phyloP scores from a whole-genome alignment of 2,329 filamentous ascomycete species.

The Trichoderma sp. region DNA sequence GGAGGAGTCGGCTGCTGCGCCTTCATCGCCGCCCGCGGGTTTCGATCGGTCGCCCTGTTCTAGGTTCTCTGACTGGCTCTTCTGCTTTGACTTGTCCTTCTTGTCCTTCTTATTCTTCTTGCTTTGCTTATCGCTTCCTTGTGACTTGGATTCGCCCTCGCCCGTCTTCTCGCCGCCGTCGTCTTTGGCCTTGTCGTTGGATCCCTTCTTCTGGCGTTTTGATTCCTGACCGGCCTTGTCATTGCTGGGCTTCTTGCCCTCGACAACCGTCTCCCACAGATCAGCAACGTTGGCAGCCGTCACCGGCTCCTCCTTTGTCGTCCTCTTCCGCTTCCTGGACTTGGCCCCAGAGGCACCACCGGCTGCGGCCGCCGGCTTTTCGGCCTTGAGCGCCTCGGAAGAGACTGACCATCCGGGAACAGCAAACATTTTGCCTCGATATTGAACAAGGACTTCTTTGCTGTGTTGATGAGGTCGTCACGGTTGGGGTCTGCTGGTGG shows the following conservation, averaged over 20 bases:
- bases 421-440: slow-evolving; percentile 71
- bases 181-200: slow-evolving; percentile 32
- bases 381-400: slow-evolving; percentile 69
- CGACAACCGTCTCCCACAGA: slow-evolving; percentile 78
- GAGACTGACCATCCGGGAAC: slow-evolving; percentile 91
- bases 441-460: background rate
- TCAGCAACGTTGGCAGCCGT: slow-evolving; percentile 72
- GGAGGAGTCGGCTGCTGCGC: slow-evolving; percentile 23
- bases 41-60: slow-evolving; percentile 22
- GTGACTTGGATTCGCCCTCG: slow-evolving; percentile 29
- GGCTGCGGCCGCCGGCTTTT: slow-evolving; percentile 50
- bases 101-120: slow-evolving; percentile 43
- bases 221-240: slow-evolving; percentile 36
- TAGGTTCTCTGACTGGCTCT: slow-evolving; percentile 28
- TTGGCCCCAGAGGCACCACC: slow-evolving; percentile 45
- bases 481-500: background rate
- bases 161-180: slow-evolving; percentile 41
- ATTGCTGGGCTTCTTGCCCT: slow-evolving; percentile 56
- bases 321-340: slow-evolving; percentile 62
- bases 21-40: background rate
- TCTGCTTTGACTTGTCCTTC: slow-evolving; percentile 24
- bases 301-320: slow-evolving; percentile 48
- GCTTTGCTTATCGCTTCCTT: slow-evolving; percentile 31
- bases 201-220: slow-evolving; percentile 41
- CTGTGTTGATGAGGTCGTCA: background rate